Base-by-base conservation (phyloP, 2,329 filamentous ascomycete species). In the Cryphonectria nitschkei region DNA sequence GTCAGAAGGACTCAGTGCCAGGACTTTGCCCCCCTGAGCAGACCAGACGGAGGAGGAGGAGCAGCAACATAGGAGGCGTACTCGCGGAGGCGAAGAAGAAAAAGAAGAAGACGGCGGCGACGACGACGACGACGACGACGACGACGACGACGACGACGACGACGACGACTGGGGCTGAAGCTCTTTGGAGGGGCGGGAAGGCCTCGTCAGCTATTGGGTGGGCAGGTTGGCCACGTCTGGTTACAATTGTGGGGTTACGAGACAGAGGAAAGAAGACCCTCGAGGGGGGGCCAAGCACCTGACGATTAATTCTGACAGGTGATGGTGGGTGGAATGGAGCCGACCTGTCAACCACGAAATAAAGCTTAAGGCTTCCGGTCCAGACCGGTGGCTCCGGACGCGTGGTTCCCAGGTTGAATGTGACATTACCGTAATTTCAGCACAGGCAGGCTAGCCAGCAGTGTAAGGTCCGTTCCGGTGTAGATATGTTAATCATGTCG, bases 391-490 rank as follows among this genome's bases (percentile, higher is more conserved):
- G 13, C 26, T 19, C 54, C 54, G 54, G 54, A 58, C 54, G 54
- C 54, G 54, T 32, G 54, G 54, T 32, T 58, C 54, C 54, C 8
- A 50, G 14, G 29, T 13, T 58, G 54, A 58, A 8, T 58, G 29
- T 34, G 54, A 58, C 54, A 58, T 32, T 58, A 58, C 29, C 26
- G 54, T 58, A 58, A 58, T 58, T 58, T 58, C 54, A 58, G 54
- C 29, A 34, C 54, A 32, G 54, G 16, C 43, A 50, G 43, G 43
- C 43, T 50, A 22, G 43, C 43, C 14, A 13, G 13, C 39, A 41
- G 39, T 43, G 41, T 11, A 7, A 22, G 43, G 16, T 16, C 43
- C 5, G 11, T 32, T 13, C 29, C 14, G 54, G 26, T 32, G 26
- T 1, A 58, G 54, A 32, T 58, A 14, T 56, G 52, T 3, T 29